Percentiles rank a stretch among this genome's conserved stretches.
These are phyloP conservation scores for Hansenula sp. DNA, from an alignment of 1,139 yeast genomes.

Conservation along the genomic window DNA sequence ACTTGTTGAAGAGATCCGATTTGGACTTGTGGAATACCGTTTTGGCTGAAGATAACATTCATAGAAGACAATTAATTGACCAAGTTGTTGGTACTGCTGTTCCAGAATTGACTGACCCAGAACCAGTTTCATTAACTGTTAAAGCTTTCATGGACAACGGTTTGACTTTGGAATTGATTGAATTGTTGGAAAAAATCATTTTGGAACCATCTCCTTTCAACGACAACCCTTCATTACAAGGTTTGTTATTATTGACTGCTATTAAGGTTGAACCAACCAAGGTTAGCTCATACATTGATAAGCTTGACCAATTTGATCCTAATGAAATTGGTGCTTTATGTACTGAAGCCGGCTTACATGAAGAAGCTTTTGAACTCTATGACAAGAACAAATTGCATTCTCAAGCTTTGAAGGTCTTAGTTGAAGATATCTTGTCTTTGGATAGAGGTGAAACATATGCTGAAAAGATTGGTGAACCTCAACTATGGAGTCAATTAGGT, in stretches of 20 bases:
- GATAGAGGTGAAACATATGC: constrained; percentile 95
- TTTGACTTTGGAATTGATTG: constrained; percentile 88
- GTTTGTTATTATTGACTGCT: constrained; percentile 86
- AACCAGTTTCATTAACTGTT: constrained; percentile 92
- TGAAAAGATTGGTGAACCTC: constrained; percentile 81
- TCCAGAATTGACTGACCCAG: constrained; percentile 93
- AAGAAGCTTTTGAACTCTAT: constrained; percentile 93
- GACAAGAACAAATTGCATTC: constrained; percentile 74
- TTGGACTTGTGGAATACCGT: constrained; percentile 78
- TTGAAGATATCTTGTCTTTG: constrained; percentile 87
- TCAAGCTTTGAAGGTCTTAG: constrained; percentile 85
- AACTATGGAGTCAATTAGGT: constrained; percentile 94
- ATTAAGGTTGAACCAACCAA: constrained; percentile 90
- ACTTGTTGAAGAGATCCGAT: constrained; percentile 82
- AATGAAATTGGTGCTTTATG: constrained; percentile 92
- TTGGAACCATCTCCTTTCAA: constrained; percentile 96
- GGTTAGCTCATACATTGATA: constrained; percentile 80
- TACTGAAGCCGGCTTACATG: constrained; percentile 80
- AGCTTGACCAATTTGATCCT: constrained; percentile 87
- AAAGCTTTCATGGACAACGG: constrained; percentile 97
- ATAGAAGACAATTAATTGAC: constrained; percentile 87
- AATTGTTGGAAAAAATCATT: constrained; percentile 89
- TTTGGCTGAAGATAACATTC: constrained; percentile 67
- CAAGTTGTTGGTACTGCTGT: constrained; percentile 95
- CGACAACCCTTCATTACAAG: constrained; percentile 93